These are phyloP conservation scores for Pythium phragmitis DNA, from an alignment of 352 stramenopile species.

Conservation along the genomic window DNA sequence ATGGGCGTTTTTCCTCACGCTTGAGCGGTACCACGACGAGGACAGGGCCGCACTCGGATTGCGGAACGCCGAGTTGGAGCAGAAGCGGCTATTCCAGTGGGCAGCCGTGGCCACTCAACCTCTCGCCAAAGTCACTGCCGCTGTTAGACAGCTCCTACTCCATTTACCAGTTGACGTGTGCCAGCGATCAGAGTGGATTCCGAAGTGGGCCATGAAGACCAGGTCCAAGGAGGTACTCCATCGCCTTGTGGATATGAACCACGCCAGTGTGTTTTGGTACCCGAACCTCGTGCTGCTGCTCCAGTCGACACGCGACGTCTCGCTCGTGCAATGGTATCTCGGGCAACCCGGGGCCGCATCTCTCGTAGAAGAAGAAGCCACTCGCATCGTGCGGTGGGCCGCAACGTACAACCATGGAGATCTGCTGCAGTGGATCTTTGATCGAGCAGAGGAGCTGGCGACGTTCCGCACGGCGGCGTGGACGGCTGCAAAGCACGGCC, in stretches of 20 bases:
- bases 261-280: conserved; percentile 10
- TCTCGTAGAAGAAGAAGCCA: conserved; percentile 1
- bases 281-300: background rate
- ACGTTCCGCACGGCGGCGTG: conserved; percentile 19
- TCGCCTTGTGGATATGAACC: background rate
- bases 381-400: conserved; percentile 10
- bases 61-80: conserved; percentile 7
- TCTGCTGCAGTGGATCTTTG: conserved; percentile 13
- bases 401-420: conserved; percentile 10
- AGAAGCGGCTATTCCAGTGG: conserved; percentile 16
- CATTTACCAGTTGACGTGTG: background rate
- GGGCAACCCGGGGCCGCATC: background rate
- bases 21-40: conserved; percentile 18
- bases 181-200: conserved; percentile 4
- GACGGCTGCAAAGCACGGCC: conserved; percentile 11
- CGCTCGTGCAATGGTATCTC: conserved; percentile 17
- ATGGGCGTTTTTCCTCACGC: conserved; percentile 5
- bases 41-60: conserved; percentile 3
- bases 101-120: background rate
- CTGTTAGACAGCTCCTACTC: background rate
- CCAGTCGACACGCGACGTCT: conserved; percentile 2
- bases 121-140: background rate
- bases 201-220: conserved; percentile 12
- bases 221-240: conserved; percentile 1
- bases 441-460: conserved; percentile 6